phyloP scores from a whole-genome alignment of 225 moss, liverwort and hornwort genomes.

The Antitrichia curtipendula region DNA sequence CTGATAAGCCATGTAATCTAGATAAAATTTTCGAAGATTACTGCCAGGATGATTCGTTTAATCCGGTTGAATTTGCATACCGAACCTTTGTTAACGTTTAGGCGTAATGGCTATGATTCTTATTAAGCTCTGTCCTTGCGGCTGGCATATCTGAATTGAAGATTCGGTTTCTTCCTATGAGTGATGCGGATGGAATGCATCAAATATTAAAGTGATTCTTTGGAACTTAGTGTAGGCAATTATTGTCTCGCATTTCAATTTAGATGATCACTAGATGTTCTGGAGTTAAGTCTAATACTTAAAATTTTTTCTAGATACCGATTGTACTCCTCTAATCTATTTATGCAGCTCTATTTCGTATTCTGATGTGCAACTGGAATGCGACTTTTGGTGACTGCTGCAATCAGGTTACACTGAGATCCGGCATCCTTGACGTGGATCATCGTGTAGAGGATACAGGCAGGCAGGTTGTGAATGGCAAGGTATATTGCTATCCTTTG shows the following conservation, averaged over 20 bases:
- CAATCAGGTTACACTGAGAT: constrained; percentile 45
- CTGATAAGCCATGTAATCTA: background rate
- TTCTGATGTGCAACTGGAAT: background rate
- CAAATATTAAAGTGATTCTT: background rate
- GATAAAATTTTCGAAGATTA: background rate
- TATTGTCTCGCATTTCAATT: background rate
- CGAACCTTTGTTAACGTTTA: background rate
- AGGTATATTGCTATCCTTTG: constrained; percentile 23
- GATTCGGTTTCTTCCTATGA: background rate
- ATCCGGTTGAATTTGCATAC: background rate
- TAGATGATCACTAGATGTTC: background rate
- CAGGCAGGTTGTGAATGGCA: constrained; percentile 57
- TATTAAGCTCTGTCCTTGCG: background rate
- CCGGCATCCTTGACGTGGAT: constrained; percentile 56
- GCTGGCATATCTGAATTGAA: background rate
- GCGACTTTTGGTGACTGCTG: background rate
- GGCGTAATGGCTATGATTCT: background rate
- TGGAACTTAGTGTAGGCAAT: background rate
- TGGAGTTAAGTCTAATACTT: background rate
- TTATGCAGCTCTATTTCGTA: background rate
- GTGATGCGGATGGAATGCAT: background rate
- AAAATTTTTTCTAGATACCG: too few species aligned
- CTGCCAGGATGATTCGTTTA: background rate
- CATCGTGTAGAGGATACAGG: constrained; percentile 65
- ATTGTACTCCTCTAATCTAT: background rate